Base-by-base conservation (phyloP, 2,329 filamentous ascomycete species). In the Aureobasidium zeae region DNA sequence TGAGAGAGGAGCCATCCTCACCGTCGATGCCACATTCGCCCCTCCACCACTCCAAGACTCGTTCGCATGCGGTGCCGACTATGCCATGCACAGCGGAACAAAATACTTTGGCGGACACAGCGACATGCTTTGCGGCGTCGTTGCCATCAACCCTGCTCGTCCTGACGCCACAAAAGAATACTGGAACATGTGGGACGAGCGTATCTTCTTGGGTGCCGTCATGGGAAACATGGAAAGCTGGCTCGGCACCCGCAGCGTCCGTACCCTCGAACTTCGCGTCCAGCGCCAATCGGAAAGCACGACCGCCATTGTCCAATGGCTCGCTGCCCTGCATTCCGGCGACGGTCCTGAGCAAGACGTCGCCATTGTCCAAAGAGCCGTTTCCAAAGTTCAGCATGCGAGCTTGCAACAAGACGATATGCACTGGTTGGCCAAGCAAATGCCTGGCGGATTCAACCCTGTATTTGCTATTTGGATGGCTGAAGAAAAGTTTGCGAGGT, bases 31-130 rank as follows among this genome's bases (percentile, higher is more conserved):
- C 2, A 98, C 91, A 0, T 95, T 98, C 64, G 91, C 79, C 3
- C 91, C 91, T 29, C 91, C 91, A 22, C 85, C 86, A 20, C 68
- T 98, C 47, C 82, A 86, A 60, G 84, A 95, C 55, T 88, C 91
- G 0, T 91, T 96, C 55, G 58, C 62, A 20, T 81, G 75, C 60
- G 89, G 86, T 34, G 86, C 83, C 20, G 89, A 96, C 63, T 64
- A 88, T 1, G 76, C 94, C 24, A 83, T 96, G 85, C 91, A 98
- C 65, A 83, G 76, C 39, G 91, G 87, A 3, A 94, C 88, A 13
- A 98, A 96, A 71, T 98, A 96, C 64, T 77, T 98, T 52, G 91
- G 91, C 15, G 91, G 91, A 0, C 91, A 98, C 66, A 89, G 82
- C 52, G 91, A 98, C 64, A 73, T 96, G 73, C 76, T 96, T 5